Evolutionary conservation across 2,329 filamentous ascomycete genomes (phyloP).

Genomic region (Furcasterigmium sp.): DNA sequence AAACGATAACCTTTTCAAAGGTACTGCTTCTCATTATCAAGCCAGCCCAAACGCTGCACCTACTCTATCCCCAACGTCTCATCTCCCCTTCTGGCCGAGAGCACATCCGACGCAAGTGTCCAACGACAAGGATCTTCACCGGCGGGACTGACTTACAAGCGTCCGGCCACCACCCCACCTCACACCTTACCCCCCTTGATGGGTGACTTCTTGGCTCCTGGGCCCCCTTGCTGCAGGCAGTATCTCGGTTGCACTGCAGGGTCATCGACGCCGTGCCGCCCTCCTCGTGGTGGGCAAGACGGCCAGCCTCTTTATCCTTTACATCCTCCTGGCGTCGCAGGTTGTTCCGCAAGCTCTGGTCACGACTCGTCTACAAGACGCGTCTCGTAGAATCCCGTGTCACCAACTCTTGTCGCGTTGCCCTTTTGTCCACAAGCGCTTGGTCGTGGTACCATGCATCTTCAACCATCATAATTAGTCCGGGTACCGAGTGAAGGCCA

Average conservation of each 20-base stretch:
- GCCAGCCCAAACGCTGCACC: no score
- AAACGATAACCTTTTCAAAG: no score
- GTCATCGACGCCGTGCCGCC: background rate
- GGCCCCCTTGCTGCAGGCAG: background rate
- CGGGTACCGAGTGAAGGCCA: background rate
- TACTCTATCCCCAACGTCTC: background rate
- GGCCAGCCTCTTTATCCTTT: background rate
- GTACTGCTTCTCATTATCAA: no score
- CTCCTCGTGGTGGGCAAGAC: background rate
- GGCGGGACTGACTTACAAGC: constrained; percentile 1
- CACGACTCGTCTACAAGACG: background rate
- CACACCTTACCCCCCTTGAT: background rate
- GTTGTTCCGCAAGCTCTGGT: background rate
- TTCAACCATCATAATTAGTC: background rate
- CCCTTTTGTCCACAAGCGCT: background rate
- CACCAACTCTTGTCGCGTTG: background rate
- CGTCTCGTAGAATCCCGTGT: background rate
- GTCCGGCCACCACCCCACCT: background rate
- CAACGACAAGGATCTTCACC: background rate
- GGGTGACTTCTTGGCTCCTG: background rate
- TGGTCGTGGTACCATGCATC: background rate
- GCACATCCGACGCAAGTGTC: background rate
- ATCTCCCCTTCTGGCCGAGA: background rate
- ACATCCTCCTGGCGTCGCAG: background rate
- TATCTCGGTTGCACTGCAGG: constrained; percentile 1